Evolutionary conservation across 345 rosid genomes (phyloP), one percentile per base, ranked within the genome.

Genomic region (Adansonia digitata): DNA sequence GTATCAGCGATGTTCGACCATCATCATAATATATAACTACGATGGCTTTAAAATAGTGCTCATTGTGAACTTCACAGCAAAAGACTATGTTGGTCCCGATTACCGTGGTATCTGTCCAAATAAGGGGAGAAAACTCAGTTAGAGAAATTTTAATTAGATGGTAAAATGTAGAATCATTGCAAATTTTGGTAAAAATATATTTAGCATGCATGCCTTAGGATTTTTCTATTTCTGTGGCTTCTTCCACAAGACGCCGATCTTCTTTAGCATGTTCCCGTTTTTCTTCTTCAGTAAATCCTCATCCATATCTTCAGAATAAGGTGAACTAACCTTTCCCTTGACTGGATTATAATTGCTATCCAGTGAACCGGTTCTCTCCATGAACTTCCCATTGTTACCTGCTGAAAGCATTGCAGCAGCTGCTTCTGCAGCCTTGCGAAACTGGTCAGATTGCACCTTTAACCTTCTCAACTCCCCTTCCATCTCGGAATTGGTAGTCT

Each of bases 401-500:
- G 87, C 80, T 20, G 98, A 89, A 80, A 96, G 89, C 92, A 96
- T 92, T 1, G 97, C 81, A 0, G 97, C 90, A 13, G 99, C 99
- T 18, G 97, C 97, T 80, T 96, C 99, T 0, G 97, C 97, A 62
- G 99, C 99, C 87, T 96, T 96, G 80, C 97, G 91, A 98, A 97
- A 96, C 77, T 96, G 99, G 76, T 96, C 94, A 8, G 99, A 84
- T 75, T 96, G 99, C 68, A 96, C 99, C 85, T 93, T 96, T 45
- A 93, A 84, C 85, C 84, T 90, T 86, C 98, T 89, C 68, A 92
- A 78, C 70, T 92, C 97, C 5, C 88, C 80, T 76, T 92, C 97
- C 86, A 88, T 83, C 63, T 92, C 94, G 0, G 88, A 79, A 76
- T 84, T 89, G 18, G 90, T 86, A 45, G 82, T 83, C 79, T 92